These are phyloP conservation scores for Cyathus striatus DNA, from an alignment of 768 basidiomycete genomes.

Conservation along the genomic window DNA sequence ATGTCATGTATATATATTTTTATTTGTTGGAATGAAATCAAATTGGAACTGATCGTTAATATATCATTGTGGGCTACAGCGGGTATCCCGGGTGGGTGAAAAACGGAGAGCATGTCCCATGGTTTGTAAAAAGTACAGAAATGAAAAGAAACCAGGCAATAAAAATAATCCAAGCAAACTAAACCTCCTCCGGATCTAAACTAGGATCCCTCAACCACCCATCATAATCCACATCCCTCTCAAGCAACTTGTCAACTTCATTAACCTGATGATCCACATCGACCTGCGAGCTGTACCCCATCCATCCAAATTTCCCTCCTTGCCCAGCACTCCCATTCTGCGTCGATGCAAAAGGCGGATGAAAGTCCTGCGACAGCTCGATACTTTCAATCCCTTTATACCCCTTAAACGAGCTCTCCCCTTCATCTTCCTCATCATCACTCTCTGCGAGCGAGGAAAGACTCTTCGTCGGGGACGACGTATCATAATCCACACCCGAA, in stretches of 20 bases:
- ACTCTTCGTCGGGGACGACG: slow-evolving; percentile 24
- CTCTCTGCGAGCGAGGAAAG: slow-evolving; percentile 29
- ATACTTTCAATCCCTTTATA: slow-evolving; percentile 2
- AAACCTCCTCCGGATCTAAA: slow-evolving; percentile 1
- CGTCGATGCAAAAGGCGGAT: slow-evolving; percentile 28
- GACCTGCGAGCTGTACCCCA: slow-evolving; percentile 54
- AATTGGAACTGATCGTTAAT: too few species aligned
- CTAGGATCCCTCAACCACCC: slow-evolving; percentile 33
- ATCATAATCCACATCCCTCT: slow-evolving; percentile 53
- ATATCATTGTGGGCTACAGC: too few species aligned
- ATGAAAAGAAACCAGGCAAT: too few species aligned
- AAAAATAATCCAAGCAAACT: too few species aligned
- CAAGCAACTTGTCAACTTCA: slow-evolving; percentile 47
- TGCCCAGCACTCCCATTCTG: slow-evolving; percentile 13
- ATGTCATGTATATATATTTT: too few species aligned
- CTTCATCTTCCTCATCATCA: slow-evolving; percentile 17
- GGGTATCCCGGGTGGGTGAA: too few species aligned
- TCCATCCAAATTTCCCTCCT: slow-evolving; percentile 18
- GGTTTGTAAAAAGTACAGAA: too few species aligned
- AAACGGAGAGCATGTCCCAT: too few species aligned
- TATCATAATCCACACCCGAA: slow-evolving; percentile 4
- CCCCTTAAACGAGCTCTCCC: too few species aligned
- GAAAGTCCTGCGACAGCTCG: slow-evolving; percentile 15
- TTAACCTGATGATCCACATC: slow-evolving; percentile 52
- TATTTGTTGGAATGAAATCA: too few species aligned